A percentile compares a stretch with the other conserved stretches of the same genome.
These are phyloP conservation scores for Euphorbia lathyris DNA, from an alignment of 345 rosid species.

Conservation along the genomic window DNA sequence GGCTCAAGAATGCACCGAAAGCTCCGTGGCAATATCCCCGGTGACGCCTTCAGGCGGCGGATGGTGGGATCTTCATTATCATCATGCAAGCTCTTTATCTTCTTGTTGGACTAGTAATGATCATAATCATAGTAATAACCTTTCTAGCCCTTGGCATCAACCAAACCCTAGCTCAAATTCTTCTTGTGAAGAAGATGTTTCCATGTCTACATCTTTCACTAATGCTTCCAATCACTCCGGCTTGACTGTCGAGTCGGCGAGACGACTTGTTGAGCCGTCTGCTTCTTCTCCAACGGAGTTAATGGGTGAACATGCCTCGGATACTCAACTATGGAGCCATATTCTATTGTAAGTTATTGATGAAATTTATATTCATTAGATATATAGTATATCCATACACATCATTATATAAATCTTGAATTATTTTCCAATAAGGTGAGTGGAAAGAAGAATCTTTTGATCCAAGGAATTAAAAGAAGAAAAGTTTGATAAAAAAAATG, in stretches of 20 bases:
- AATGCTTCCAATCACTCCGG: slow-evolving; percentile 65
- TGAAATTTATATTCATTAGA: no score
- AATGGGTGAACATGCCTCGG: slow-evolving; percentile 55
- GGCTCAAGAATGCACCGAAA: slow-evolving; percentile 55
- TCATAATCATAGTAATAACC: not conserved
- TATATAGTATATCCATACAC: not conserved
- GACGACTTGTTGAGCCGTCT: slow-evolving; percentile 34
- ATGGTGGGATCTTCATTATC: slow-evolving; percentile 62
- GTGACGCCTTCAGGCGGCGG: slow-evolving; percentile 14
- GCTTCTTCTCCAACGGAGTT: slow-evolving; percentile 41
- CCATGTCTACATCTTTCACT: slow-evolving; percentile 51
- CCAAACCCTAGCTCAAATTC: slow-evolving; percentile 48
- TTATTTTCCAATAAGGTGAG: slow-evolving; percentile 4
- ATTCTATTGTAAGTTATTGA: slow-evolving; percentile 52
- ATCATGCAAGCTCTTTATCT: slow-evolving; percentile 41
- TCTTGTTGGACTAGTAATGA: slow-evolving; percentile 38
- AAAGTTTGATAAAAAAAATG: not conserved
- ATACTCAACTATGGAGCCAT: slow-evolving; percentile 62
- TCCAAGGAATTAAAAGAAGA: not conserved
- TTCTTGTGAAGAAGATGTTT: slow-evolving; percentile 60
- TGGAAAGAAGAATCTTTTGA: slow-evolving; percentile 22
- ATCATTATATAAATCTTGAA: not conserved
- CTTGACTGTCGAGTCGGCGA: slow-evolving; percentile 51
- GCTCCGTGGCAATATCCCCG: slow-evolving; percentile 33
- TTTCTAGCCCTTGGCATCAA: slow-evolving; percentile 27